Evolutionary conservation across 2,329 filamentous ascomycete genomes (phyloP), one percentile per base, ranked within the genome.

Genomic region (Meredithiella fracta): DNA sequence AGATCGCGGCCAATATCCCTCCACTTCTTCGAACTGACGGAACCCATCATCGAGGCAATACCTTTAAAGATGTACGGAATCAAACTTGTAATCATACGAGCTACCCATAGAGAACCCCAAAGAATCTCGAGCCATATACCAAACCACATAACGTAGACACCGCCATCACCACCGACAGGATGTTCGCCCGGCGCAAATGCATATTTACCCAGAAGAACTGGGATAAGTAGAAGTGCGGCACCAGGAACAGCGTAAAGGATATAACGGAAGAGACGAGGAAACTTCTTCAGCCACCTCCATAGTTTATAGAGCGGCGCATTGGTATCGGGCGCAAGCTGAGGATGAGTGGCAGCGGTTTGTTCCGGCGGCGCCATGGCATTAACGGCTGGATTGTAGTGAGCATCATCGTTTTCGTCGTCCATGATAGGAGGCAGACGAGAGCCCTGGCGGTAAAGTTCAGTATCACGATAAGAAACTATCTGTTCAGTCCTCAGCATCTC

Each of bases 121-220:
- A 96, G 76, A 44, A 95, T 87, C 67, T 95, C 86, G 17, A 96
- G 75, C 91, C 91, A 97, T 60, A 96, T 88, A 29, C 86, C 86
- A 65, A 97, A 96, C 91, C 91, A 97, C 59, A 88, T 72, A 47
- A 96, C 71, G 60, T 80, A 65, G 0, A 95, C 88, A 20, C 84
- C 87, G 0, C 88, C 88, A 2, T 84, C 77, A 1, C 75, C 76
- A 5, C 76, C 76, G 11, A 77, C 79, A 1, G 83, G 65, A 11
- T 68, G 64, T n/a, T 65, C 64, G 3, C 66, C 61, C 1, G 67
- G 58, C n/a, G 68, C 62, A 25, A 70, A 66, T n/a, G 65, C 70
- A 29, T 69, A 67, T 14, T 64, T 63, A 23, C 71, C 73, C 40
- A 74, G 64, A 5, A 77, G 63, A 7, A 76, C 67, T 1, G 74